Conservation (phyloP, 108 stramenopile genomes). For the Cyclostephanos invisitatus region DNA sequence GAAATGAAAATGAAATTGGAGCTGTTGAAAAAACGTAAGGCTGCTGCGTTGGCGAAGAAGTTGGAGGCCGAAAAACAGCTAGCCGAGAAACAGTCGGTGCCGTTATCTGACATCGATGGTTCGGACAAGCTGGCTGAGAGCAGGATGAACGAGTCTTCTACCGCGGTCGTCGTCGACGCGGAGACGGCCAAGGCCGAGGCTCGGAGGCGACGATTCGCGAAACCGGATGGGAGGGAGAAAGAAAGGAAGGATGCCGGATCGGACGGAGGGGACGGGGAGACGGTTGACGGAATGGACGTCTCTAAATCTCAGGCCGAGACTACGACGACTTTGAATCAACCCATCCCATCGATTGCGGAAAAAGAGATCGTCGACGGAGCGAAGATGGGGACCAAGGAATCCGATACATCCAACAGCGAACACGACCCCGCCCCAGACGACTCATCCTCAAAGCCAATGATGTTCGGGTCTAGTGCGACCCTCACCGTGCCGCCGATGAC, state of each 20-base stretch:
- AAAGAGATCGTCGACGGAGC: neutral
- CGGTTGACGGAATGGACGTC: neutral
- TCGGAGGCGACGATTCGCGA: too few relatives aligned
- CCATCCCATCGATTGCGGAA: conserved; percentile 32
- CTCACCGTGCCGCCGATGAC: conserved; percentile 9
- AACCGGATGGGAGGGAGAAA: neutral
- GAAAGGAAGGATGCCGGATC: too few relatives aligned
- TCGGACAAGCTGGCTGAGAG: conserved; percentile 3
- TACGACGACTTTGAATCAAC: conserved; percentile 10
- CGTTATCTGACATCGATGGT: neutral
- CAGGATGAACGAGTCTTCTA: neutral
- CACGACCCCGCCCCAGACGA: neutral
- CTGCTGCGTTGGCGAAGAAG: conserved; percentile 21
- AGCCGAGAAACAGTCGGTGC: conserved; percentile 24
- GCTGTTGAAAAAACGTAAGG: conserved; percentile 37
- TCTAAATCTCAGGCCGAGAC: neutral
- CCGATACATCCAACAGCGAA: too few relatives aligned
- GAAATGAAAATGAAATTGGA: conserved; percentile 41
- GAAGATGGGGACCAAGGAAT: conserved; percentile 2
- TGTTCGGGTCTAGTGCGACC: conserved; percentile 37
- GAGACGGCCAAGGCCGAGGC: neutral
- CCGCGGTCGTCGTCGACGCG: neutral
- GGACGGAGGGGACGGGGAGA: too few relatives aligned
- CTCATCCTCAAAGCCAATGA: neutral
- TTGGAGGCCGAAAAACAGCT: conserved; percentile 30